Conservation (phyloP, 2,329 filamentous ascomycete genomes). For the Trichoderma polysporum region DNA sequence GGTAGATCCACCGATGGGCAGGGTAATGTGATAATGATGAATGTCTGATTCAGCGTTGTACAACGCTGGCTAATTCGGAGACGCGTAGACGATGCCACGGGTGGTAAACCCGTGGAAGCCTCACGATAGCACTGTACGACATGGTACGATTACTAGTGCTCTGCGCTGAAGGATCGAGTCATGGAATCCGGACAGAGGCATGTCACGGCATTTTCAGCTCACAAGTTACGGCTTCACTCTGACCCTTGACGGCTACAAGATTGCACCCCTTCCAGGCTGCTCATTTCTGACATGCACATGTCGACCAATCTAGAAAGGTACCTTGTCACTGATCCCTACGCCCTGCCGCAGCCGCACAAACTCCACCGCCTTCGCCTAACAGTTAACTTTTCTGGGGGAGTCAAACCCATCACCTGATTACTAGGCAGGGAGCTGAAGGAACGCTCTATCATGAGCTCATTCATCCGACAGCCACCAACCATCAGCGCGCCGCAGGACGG, state of each 20-base stretch:
- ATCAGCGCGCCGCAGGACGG: background rate
- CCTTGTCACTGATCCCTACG: slow-evolving; percentile 11
- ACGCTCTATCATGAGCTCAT: background rate
- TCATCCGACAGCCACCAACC: background rate
- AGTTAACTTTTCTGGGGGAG: background rate
- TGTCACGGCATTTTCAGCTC: slow-evolving; percentile 10
- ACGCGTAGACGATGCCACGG: background rate
- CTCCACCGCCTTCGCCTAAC: slow-evolving; percentile 15
- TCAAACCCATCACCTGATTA: slow-evolving; percentile 10
- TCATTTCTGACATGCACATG: slow-evolving; percentile 6
- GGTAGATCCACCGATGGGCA: slow-evolving; percentile 26
- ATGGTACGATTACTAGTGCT: background rate
- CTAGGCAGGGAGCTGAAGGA: background rate
- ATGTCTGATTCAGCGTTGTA: background rate
- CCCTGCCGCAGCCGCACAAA: slow-evolving; percentile 3
- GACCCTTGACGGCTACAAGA: background rate
- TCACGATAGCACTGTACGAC: background rate
- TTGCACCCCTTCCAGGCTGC: background rate
- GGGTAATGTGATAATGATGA: slow-evolving; percentile 21
- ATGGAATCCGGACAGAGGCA: background rate
- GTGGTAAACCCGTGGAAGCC: background rate
- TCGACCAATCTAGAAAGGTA: slow-evolving; percentile 1
- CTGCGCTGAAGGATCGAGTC: background rate
- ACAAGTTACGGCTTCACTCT: background rate
- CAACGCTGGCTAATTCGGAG: background rate